phyloP scores from a whole-genome alignment of 495 filamentous ascomycete species.

The Aspergillus biplanus region DNA sequence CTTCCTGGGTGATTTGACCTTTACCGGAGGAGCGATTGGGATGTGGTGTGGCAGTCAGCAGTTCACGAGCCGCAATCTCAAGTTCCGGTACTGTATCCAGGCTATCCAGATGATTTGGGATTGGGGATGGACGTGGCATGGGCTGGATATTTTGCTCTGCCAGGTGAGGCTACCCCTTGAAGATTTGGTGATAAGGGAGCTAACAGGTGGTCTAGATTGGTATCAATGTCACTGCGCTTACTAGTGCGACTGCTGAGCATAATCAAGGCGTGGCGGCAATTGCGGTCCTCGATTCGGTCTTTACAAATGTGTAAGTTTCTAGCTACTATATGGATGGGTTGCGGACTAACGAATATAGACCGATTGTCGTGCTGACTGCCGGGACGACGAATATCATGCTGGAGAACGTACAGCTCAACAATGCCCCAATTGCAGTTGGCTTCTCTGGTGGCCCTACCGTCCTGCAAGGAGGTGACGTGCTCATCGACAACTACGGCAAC shows the following conservation, averaged over 20 bases:
- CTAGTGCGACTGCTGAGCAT: neutral
- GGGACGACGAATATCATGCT: too few relatives aligned
- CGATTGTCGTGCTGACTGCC: slow-evolving; percentile 12
- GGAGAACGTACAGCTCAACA: too few relatives aligned
- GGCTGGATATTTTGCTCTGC: too few relatives aligned
- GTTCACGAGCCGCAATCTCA: slow-evolving; percentile 7
- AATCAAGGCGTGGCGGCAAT: slow-evolving; percentile 8
- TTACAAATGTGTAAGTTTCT: slow-evolving; percentile 1
- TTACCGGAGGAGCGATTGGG: neutral
- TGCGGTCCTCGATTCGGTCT: slow-evolving; percentile 7
- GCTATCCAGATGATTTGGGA: neutral
- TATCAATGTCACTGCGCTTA: too few relatives aligned
- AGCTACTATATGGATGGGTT: slow-evolving; percentile 7
- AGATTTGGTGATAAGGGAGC: too few relatives aligned
- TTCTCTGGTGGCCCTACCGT: too few relatives aligned
- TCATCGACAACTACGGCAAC: too few relatives aligned
- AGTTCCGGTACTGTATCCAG: slow-evolving; percentile 4
- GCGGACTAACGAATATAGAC: neutral
- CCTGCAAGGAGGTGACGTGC: too few relatives aligned
- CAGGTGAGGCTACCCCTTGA: too few relatives aligned
- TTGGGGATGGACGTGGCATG: slow-evolving; percentile 8
- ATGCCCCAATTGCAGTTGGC: too few relatives aligned
- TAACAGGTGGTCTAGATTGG: too few relatives aligned
- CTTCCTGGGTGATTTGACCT: slow-evolving; percentile 46
- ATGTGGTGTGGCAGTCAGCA: neutral